Percentiles rank a stretch among this genome's conserved stretches.
Evolutionary conservation across 257 asterid species (phyloP).

Genomic region (Osmanthus fragrans): DNA sequence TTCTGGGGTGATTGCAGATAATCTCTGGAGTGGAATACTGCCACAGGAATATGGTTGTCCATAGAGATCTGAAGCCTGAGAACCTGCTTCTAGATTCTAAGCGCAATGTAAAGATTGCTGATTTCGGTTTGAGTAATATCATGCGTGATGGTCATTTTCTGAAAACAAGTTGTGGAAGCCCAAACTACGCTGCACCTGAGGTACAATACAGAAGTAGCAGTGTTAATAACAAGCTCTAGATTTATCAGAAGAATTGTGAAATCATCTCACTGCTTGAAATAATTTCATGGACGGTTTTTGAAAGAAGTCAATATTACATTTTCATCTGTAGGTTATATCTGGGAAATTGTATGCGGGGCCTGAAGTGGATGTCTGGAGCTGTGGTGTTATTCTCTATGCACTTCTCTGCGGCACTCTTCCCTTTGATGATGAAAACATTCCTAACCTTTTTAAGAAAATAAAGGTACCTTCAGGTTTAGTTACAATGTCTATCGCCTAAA

Average conservation of each 20-base stretch:
- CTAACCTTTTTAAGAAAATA: constrained; percentile 84
- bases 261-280: not conserved
- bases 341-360: constrained; percentile 94
- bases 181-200: constrained; percentile 98
- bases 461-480: constrained; percentile 48
- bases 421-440: constrained; percentile 92
- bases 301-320: constrained; percentile 13
- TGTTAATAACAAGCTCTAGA: not conserved
- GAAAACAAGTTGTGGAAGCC: constrained; percentile 97
- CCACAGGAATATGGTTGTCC: constrained; percentile 96
- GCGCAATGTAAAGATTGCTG: constrained; percentile 85
- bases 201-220: constrained; percentile 33
- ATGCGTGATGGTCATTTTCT: constrained; percentile 97
- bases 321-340: constrained; percentile 71
- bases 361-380: constrained; percentile 97
- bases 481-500: not conserved
- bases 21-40: constrained; percentile 96
- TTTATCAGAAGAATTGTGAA: constrained; percentile 7
- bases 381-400: constrained; percentile 94
- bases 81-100: constrained; percentile 89
- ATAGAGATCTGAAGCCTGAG: constrained; percentile 94
- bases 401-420: constrained; percentile 99
- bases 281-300: constrained; percentile 8
- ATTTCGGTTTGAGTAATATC: constrained; percentile 89
- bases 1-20: constrained; percentile 59